Evolutionary conservation across 306 rosid genomes (phyloP).

Genomic region (Gastrolobium villosum): DNA sequence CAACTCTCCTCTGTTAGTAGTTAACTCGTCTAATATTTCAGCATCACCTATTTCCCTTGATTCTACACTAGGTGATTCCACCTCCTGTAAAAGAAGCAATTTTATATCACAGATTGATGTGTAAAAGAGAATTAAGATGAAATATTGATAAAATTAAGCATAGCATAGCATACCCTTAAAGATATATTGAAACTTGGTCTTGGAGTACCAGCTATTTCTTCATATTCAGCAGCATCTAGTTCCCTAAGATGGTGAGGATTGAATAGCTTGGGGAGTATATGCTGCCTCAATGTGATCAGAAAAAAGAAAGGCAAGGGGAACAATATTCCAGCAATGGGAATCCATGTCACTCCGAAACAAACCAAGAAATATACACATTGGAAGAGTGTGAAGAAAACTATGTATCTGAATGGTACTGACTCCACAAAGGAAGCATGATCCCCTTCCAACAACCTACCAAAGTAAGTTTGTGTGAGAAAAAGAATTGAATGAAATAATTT

Average conservation of each 20-base stretch:
- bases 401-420: conserved; percentile 70
- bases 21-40: conserved; percentile 81
- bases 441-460: conserved; percentile 67
- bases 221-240: conserved; percentile 86
- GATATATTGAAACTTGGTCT: conserved; percentile 52
- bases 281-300: conserved; percentile 72
- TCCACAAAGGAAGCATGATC: conserved; percentile 87
- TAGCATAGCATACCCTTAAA: conserved; percentile 54
- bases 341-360: conserved; percentile 76
- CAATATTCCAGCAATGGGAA: conserved; percentile 88
- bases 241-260: conserved; percentile 64
- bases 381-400: conserved; percentile 71
- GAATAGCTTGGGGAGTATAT: conserved; percentile 76
- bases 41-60: conserved; percentile 62
- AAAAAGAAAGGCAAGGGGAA: conserved; percentile 88
- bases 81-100: conserved; percentile 53
- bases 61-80: conserved; percentile 48
- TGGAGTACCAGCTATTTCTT: conserved; percentile 70
- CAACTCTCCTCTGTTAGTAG: conserved; percentile 87
- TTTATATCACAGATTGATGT: background rate
- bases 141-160: conserved; percentile 2
- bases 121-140: conserved; percentile 1
- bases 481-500: conserved; percentile 1
- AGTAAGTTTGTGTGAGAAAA: background rate
- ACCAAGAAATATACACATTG: conserved; percentile 73